Percentiles rank a stretch among this genome's conserved stretches.
These are phyloP conservation scores for Verticillium dahliae DNA, from an alignment of 2,329 filamentous ascomycete species.

Conservation along the genomic window DNA sequence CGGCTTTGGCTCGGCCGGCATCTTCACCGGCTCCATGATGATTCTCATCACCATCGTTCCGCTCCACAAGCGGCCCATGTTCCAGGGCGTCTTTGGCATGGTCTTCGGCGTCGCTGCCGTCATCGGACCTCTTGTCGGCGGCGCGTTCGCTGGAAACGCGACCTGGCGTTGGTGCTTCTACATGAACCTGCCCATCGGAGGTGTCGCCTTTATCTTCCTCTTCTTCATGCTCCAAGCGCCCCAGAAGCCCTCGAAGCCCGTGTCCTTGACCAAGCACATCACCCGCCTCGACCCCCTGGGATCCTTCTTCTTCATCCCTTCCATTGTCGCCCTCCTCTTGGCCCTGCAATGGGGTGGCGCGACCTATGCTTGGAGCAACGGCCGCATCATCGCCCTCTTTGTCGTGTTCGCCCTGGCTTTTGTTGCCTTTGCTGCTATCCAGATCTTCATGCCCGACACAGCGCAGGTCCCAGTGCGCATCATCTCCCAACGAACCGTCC, in stretches of 20 bases:
- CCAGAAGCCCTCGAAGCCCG: not conserved
- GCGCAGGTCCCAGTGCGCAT: constrained; percentile 37
- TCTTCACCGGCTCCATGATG: constrained; percentile 43
- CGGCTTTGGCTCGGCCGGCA: constrained; percentile 48
- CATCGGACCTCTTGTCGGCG: constrained; percentile 46
- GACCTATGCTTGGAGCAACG: constrained; percentile 43
- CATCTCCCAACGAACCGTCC: constrained; percentile 31
- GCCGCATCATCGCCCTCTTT: constrained; percentile 48
- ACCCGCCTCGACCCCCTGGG: constrained; percentile 16
- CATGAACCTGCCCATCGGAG: constrained; percentile 51
- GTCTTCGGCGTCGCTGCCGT: constrained; percentile 50
- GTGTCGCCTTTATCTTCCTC: constrained; percentile 40
- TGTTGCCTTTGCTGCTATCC: constrained; percentile 27
- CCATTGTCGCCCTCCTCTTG: constrained; percentile 41
- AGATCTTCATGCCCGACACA: constrained; percentile 29
- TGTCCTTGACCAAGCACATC: constrained; percentile 5
- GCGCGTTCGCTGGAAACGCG: constrained; percentile 40
- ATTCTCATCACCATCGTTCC: constrained; percentile 53
- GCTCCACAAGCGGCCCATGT: constrained; percentile 52
- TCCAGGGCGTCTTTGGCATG: constrained; percentile 47
- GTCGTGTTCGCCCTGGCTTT: constrained; percentile 20
- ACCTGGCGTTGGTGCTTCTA: constrained; percentile 55
- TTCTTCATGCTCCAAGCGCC: constrained; percentile 33
- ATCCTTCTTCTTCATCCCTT: constrained; percentile 22
- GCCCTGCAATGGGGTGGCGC: constrained; percentile 59